Evolutionary conservation across 2,329 filamentous ascomycete species (phyloP).

Genomic region (Fusarium sp.): DNA sequence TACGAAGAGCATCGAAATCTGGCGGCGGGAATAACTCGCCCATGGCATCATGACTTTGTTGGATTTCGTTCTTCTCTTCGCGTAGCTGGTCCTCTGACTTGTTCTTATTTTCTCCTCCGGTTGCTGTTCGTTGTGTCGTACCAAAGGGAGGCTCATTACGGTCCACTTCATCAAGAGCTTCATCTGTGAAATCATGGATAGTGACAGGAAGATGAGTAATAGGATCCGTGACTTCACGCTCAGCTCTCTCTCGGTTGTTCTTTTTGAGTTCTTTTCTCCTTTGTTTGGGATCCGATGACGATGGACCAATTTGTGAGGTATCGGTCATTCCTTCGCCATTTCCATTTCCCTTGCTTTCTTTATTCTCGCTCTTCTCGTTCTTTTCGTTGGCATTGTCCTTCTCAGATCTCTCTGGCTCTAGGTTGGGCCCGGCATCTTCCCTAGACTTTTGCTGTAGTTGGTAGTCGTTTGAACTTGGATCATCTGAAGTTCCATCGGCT

Average conservation of each 20-base stretch:
- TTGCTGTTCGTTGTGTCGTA: slow-evolving; percentile 53
- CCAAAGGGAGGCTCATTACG: slow-evolving; percentile 52
- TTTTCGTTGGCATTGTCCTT: slow-evolving; percentile 16
- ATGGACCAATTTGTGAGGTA: slow-evolving; percentile 54
- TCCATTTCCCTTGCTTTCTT: background rate
- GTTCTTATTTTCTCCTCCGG: slow-evolving; percentile 53
- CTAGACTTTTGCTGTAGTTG: slow-evolving; percentile 29
- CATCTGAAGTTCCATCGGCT: slow-evolving; percentile 10
- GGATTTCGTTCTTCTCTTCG: slow-evolving; percentile 52
- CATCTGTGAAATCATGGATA: slow-evolving; percentile 76
- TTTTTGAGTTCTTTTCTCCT: slow-evolving; percentile 64
- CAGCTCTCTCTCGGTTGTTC: slow-evolving; percentile 58
- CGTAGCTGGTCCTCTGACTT: slow-evolving; percentile 57
- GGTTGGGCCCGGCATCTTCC: slow-evolving; percentile 17
- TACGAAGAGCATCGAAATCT: slow-evolving; percentile 58
- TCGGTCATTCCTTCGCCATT: slow-evolving; percentile 46
- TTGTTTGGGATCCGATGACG: slow-evolving; percentile 58
- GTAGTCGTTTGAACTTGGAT: slow-evolving; percentile 13
- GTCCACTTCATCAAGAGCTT: slow-evolving; percentile 63
- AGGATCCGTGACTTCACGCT: slow-evolving; percentile 77
- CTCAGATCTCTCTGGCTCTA: slow-evolving; percentile 27
- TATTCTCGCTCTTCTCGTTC: slow-evolving; percentile 24
- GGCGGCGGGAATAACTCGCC: slow-evolving; percentile 62
- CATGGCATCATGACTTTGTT: slow-evolving; percentile 58
- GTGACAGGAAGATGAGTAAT: slow-evolving; percentile 77